Evolutionary conservation across 129 eudicot genomes (phyloP).

Genomic region (Helianthus annuus): HanXRQr2.0-SUNRISE NC_035443.2:118436493-118436992

Average conservation of each 20-base stretch:
- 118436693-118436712: conserved; percentile 9
- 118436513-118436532: conserved; percentile 48
- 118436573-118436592: conserved; percentile 30
- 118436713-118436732: conserved; percentile 2
- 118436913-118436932: no score
- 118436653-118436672: background rate
- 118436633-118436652: background rate
- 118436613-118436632: conserved; percentile 7
- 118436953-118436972: no score
- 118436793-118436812: no score
- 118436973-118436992: no score
- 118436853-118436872: no score
- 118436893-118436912: background rate
- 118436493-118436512: conserved; percentile 45
- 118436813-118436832: background rate
- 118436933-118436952: no score
- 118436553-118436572: conserved; percentile 32
- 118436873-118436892: background rate
- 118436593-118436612: conserved; percentile 11
- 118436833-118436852: no score
- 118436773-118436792: no score
- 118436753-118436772: background rate
- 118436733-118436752: conserved; percentile 11
- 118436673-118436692: conserved; percentile 1
- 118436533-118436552: conserved; percentile 51